Percentiles rank a stretch among this genome's conserved stretches.
Conservation (phyloP, 805 yeast species). For the Kluyveromyces wickerhamii region DNA sequence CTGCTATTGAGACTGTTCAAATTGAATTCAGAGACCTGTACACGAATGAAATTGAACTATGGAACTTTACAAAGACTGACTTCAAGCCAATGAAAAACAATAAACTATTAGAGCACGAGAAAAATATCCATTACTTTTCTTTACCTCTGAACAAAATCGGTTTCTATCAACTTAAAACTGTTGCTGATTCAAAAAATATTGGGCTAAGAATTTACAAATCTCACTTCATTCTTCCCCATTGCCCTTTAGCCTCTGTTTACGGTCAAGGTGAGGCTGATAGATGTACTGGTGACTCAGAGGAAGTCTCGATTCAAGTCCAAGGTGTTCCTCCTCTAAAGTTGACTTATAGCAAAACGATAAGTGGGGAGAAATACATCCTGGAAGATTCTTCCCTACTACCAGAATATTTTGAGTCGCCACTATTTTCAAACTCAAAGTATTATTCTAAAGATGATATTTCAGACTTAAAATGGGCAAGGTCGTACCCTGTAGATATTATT, state of each 20-base stretch:
- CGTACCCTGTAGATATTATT: constrained; percentile 36
- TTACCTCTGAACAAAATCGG: constrained; percentile 68
- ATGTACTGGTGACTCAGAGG: constrained; percentile 57
- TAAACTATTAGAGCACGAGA: constrained; percentile 9
- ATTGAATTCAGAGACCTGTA: constrained; percentile 52
- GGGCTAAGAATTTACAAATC: constrained; percentile 53
- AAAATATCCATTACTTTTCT: constrained; percentile 46
- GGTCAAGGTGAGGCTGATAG: constrained; percentile 36
- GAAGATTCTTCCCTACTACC: constrained; percentile 44
- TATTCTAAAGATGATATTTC: constrained; percentile 30
- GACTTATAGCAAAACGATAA: constrained; percentile 42
- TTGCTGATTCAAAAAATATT: constrained; percentile 57
- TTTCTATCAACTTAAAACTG: constrained; percentile 59
- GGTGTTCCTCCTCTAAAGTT: constrained; percentile 78
- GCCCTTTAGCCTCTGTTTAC: constrained; percentile 64
- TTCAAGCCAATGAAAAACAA: constrained; percentile 35
- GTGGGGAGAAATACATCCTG: constrained; percentile 22
- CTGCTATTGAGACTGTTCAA: constrained; percentile 60
- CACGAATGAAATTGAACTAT: constrained; percentile 37
- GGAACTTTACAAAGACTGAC: constrained; percentile 52
- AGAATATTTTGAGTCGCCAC: constrained; percentile 43
- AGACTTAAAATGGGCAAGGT: constrained; percentile 38
- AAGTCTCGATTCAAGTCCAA: constrained; percentile 43
- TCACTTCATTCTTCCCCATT: constrained; percentile 57
- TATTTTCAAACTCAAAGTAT: constrained; percentile 29